A percentile compares a stretch with the other conserved stretches of the same genome.
Conservation (phyloP, 1,284 basidiomycete species). For the Porphyrellus sp. region DNA sequence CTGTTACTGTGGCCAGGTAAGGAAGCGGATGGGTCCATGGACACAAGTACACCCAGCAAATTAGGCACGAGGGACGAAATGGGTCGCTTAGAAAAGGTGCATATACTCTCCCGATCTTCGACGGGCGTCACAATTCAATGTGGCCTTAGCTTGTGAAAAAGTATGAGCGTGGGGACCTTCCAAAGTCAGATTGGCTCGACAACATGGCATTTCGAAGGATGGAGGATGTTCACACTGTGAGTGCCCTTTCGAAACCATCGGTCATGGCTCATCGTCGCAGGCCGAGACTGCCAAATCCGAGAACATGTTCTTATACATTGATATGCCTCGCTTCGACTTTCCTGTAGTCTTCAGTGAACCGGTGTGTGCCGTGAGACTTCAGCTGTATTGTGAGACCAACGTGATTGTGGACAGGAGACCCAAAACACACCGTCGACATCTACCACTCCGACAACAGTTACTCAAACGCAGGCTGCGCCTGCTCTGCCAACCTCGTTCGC, state of each 20-base stretch:
- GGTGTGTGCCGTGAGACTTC: slow-evolving; percentile 40
- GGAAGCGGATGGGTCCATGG: slow-evolving; percentile 81
- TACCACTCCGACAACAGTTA: slow-evolving; percentile 34
- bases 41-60: slow-evolving; percentile 87
- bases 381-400: slow-evolving; percentile 4
- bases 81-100: slow-evolving; percentile 89
- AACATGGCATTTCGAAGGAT: slow-evolving; percentile 90
- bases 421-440: slow-evolving; percentile 40
- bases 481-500: slow-evolving; percentile 48
- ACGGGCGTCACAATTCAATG: background rate
- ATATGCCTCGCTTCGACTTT: slow-evolving; percentile 96
- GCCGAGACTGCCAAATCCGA: slow-evolving; percentile 86
- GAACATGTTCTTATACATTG: slow-evolving; percentile 90
- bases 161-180: slow-evolving; percentile 91
- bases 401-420: slow-evolving; percentile 30
- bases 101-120: slow-evolving; percentile 14
- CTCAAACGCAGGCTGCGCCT: slow-evolving; percentile 45
- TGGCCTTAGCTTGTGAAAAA: slow-evolving; percentile 82
- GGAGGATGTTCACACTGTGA: slow-evolving; percentile 86
- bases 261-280: slow-evolving; percentile 38
- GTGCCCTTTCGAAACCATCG: slow-evolving; percentile 26
- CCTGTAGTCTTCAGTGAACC: slow-evolving; percentile 95
- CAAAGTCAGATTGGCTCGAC: slow-evolving; percentile 94
- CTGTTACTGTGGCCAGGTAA: slow-evolving; percentile 79
- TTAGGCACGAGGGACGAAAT: slow-evolving; percentile 81